Evolutionary conservation across 805 yeast species (phyloP).

Genomic region (Saccharomycopsis sp.): DNA sequence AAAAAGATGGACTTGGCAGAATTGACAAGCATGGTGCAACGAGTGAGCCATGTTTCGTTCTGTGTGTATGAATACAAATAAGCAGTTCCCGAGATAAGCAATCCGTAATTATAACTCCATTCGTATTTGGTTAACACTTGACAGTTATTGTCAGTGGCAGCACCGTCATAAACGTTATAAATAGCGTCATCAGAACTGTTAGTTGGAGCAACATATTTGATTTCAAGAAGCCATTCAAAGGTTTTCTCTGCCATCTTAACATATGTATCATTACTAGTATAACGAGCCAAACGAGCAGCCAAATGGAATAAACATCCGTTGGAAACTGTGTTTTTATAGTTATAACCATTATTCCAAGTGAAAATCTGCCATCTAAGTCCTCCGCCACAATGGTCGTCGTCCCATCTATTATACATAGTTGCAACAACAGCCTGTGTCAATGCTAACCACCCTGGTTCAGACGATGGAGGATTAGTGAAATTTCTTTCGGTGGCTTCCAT

Average conservation of each 20-base stretch:
- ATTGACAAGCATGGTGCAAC: slow-evolving; percentile 41
- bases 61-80: slow-evolving; percentile 62
- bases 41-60: slow-evolving; percentile 54
- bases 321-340: slow-evolving; percentile 56
- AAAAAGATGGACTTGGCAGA: slow-evolving; percentile 45
- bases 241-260: slow-evolving; percentile 45
- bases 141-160: slow-evolving; percentile 54
- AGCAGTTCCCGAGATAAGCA: slow-evolving; percentile 68
- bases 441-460: slow-evolving; percentile 45
- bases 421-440: slow-evolving; percentile 53
- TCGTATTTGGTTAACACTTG: slow-evolving; percentile 45
- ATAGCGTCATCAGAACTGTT: slow-evolving; percentile 45
- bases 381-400: slow-evolving; percentile 45
- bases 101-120: slow-evolving; percentile 85
- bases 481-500: slow-evolving; percentile 58
- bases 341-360: slow-evolving; percentile 52
- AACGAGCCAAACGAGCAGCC: slow-evolving; percentile 56
- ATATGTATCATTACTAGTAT: slow-evolving; percentile 47
- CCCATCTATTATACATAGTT: slow-evolving; percentile 57
- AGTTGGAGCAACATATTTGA: slow-evolving; percentile 34
- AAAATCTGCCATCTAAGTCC: slow-evolving; percentile 67
- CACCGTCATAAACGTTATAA: slow-evolving; percentile 69
- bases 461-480: slow-evolving; percentile 41
- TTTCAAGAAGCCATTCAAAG: slow-evolving; percentile 53
- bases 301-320: slow-evolving; percentile 58